Evolutionary conservation across 2,329 filamentous ascomycete genomes (phyloP).

Genomic region (Exserohilum turcica): DNA sequence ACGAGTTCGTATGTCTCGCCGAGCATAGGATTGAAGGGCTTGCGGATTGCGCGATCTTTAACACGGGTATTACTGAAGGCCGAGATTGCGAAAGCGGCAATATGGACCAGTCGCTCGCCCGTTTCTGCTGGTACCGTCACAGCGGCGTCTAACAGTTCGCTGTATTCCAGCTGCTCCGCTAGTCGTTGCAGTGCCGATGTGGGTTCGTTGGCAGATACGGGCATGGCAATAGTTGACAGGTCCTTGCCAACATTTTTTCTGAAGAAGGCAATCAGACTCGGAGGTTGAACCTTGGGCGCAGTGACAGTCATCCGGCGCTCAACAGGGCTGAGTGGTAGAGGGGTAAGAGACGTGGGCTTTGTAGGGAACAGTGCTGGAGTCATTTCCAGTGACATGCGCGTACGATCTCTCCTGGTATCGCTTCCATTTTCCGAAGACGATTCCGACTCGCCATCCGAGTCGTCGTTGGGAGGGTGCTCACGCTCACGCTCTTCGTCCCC

Average conservation of each 20-base stretch:
- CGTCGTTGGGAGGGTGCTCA: conserved; percentile 44
- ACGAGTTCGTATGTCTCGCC: conserved; percentile 95
- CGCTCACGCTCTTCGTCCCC: conserved; percentile 57
- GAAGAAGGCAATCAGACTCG: conserved; percentile 90
- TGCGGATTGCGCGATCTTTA: conserved; percentile 89
- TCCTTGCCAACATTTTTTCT: conserved; percentile 99
- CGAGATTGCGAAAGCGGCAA: conserved; percentile 89
- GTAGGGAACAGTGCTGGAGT: conserved; percentile 68
- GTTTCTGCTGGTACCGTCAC: conserved; percentile 57
- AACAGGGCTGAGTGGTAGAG: conserved; percentile 75
- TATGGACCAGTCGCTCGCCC: conserved; percentile 77
- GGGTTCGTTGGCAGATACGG: conserved; percentile 94
- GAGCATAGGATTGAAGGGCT: conserved; percentile 96
- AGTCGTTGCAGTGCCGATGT: conserved; percentile 84
- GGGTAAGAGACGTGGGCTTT: conserved; percentile 75
- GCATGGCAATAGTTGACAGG: conserved; percentile 95
- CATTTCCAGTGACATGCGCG: conserved; percentile 39
- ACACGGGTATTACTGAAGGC: conserved; percentile 80
- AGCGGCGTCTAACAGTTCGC: conserved; percentile 75
- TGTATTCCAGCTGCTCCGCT: conserved; percentile 91
- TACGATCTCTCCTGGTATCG: conserved; percentile 48
- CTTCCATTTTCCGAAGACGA: conserved; percentile 65
- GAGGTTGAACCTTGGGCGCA: conserved; percentile 76
- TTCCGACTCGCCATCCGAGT: conserved; percentile 63
- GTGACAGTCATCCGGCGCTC: conserved; percentile 72